Evolutionary conservation across 1,139 yeast genomes (phyloP).

Genomic region (Debaryomyces singareniensis): DNA sequence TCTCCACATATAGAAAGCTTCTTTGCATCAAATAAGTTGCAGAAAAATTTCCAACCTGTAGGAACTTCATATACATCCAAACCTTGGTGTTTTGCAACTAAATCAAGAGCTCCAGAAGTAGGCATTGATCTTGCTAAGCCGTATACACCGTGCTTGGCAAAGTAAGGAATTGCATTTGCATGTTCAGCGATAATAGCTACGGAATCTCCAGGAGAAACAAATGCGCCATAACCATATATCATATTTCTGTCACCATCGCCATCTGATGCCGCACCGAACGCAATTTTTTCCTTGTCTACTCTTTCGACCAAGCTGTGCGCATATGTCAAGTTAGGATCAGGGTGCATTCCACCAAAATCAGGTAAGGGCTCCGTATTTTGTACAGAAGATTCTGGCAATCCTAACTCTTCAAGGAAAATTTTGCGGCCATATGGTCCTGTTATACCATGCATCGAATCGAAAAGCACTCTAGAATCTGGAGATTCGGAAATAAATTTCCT

Average conservation of each 20-base stretch:
- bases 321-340: constrained; percentile 95
- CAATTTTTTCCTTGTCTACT: constrained; percentile 74
- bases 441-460: constrained; percentile 91
- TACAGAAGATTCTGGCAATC: constrained; percentile 60
- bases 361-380: constrained; percentile 78
- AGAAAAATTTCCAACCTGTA: constrained; percentile 98
- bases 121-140: constrained; percentile 99
- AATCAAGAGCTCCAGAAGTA: constrained; percentile 88
- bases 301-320: constrained; percentile 81
- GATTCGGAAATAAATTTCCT: constrained; percentile 54
- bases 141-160: constrained; percentile 75
- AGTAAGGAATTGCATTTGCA: constrained; percentile 84
- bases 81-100: constrained; percentile 77
- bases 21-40: constrained; percentile 88
- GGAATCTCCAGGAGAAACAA: constrained; percentile 97
- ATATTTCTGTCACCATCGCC: constrained; percentile 99
- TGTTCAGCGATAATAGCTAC: constrained; percentile 97
- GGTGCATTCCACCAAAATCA: constrained; percentile 96
- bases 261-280: constrained; percentile 97
- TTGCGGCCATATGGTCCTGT: constrained; percentile 95
- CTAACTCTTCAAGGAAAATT: constrained; percentile 79
- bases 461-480: constrained; percentile 52
- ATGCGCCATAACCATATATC: constrained; percentile 95
- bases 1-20: constrained; percentile 96
- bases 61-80: constrained; percentile 89